Conservation (phyloP, 2,329 filamentous ascomycete species). For the Aspergillus luchuensis region DNA sequence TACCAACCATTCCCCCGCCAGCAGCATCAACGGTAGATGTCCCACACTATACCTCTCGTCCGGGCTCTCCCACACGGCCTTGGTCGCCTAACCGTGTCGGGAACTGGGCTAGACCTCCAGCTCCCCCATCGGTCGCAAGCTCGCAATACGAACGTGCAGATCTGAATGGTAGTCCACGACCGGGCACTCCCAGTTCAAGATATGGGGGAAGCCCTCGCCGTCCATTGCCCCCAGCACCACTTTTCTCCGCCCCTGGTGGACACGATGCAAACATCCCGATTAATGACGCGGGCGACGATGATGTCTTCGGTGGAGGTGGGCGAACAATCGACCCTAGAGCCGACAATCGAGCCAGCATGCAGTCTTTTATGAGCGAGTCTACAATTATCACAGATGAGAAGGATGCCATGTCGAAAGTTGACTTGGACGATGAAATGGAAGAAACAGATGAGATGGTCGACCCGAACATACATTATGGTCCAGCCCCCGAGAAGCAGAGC, state of each 20-base stretch:
- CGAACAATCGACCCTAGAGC: constrained; percentile 52
- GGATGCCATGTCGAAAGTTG: constrained; percentile 44
- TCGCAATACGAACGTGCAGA: constrained; percentile 82
- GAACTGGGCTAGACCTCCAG: constrained; percentile 72
- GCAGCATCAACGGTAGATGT: constrained; percentile 36
- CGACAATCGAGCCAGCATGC: constrained; percentile 58
- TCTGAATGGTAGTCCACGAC: constrained; percentile 83
- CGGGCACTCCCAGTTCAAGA: constrained; percentile 84
- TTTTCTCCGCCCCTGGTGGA: constrained; percentile 66
- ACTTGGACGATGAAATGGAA: constrained; percentile 51
- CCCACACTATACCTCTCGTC: constrained; percentile 42
- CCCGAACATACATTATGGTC: constrained; percentile 71
- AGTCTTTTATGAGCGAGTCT: constrained; percentile 63
- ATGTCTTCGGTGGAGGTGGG: constrained; percentile 66
- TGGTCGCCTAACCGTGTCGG: constrained; percentile 57
- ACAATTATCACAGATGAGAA: constrained; percentile 59
- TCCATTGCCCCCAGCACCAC: constrained; percentile 82
- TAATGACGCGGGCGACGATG: constrained; percentile 59
- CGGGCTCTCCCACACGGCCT: constrained; percentile 50
- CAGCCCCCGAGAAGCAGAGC: constrained; percentile 82
- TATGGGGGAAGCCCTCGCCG: constrained; percentile 87
- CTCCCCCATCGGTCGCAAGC: constrained; percentile 63
- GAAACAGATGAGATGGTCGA: constrained; percentile 60
- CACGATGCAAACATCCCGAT: constrained; percentile 50
- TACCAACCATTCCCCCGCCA: constrained; percentile 46